Percentiles rank a stretch among this genome's conserved stretches.
Conservation (phyloP, 2,329 filamentous ascomycete genomes). For the Diplodia mutila region DNA sequence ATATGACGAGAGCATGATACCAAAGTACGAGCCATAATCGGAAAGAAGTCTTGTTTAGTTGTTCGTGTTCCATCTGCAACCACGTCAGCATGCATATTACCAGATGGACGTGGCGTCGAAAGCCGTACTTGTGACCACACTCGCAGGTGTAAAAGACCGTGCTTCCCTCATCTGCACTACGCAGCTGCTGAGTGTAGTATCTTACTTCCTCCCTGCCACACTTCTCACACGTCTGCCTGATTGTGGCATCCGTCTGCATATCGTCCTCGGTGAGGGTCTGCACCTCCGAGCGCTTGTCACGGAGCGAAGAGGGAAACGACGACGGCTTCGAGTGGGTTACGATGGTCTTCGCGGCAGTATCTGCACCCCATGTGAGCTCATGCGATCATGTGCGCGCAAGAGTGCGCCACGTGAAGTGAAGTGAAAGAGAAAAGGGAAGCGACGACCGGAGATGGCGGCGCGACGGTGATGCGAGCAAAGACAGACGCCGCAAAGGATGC, state of each 20-base stretch:
- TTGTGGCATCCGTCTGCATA: conserved; percentile 72
- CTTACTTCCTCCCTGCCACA: conserved; percentile 83
- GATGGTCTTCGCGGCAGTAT: conserved; percentile 75
- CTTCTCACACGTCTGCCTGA: conserved; percentile 72
- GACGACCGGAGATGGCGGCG: not conserved
- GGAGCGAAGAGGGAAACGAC: conserved; percentile 87
- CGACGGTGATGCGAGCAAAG: not conserved
- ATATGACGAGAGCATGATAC: conserved; percentile 23
- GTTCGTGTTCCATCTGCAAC: conserved; percentile 59
- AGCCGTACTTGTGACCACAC: conserved; percentile 77
- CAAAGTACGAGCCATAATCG: conserved; percentile 18
- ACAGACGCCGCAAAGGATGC: not conserved
- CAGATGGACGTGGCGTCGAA: conserved; percentile 36
- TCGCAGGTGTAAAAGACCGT: conserved; percentile 90
- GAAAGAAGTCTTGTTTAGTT: conserved; percentile 53
- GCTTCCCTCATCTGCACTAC: conserved; percentile 91
- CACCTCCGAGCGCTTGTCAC: conserved; percentile 83
- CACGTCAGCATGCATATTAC: conserved; percentile 22
- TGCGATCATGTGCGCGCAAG: not conserved
- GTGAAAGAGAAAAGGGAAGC: conserved; percentile 6
- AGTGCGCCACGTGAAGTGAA: not conserved
- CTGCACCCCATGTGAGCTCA: conserved; percentile 46
- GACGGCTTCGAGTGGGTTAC: conserved; percentile 83
- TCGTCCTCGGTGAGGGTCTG: conserved; percentile 80
- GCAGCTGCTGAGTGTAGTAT: conserved; percentile 82